Evolutionary conservation across 768 basidiomycete species (phyloP), one percentile per base, ranked within the genome.

Genomic region (Heimioporus sp.): DNA sequence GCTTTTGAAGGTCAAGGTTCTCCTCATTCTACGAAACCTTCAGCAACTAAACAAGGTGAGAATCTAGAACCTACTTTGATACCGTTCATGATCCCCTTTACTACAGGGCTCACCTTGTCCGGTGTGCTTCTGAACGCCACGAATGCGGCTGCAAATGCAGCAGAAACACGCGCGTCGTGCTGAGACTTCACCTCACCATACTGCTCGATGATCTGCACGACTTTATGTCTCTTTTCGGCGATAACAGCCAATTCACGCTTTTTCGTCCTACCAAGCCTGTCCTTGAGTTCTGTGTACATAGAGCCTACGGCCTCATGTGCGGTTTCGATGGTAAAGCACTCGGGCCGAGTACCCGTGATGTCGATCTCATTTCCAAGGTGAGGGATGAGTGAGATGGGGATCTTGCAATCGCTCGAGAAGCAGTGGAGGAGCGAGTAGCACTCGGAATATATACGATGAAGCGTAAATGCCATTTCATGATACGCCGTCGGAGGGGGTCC

Each of bases 81-180:
- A 20, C 94, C 92, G 51, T 93, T 96, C 90, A 98, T 98, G 50
- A 98, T 86, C 20, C 91, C 92, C 67, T 95, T 94, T 40, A 99
- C 93, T 43, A 99, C 85, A 0, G 97, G 95, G 60, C 92, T 96
- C 55, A 98, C 86, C 72, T 97, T 98, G 54, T 92, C 84, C 0
- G 97, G 96, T 11, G 92, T 84, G 32, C 83, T 83, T 64, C 81
- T 79, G 57, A 98, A 83, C 9, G 93, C 87, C 12, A 99, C 87
- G 57, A 94, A 87, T 0, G 95, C 92, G 2, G 91, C 87, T 9
- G 95, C 92, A 61, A 97, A 88, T 0, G 92, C 84, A 8, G 97
- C 92, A 2, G 85, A 86, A 17, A 98, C 87, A 38, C 93, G 88
- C 19, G 83, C 81, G 57, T 98, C 95, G 63, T 94, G 83, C 61